phyloP scores from a whole-genome alignment of 805 yeast genomes.

The Starmera pachycereana region DNA sequence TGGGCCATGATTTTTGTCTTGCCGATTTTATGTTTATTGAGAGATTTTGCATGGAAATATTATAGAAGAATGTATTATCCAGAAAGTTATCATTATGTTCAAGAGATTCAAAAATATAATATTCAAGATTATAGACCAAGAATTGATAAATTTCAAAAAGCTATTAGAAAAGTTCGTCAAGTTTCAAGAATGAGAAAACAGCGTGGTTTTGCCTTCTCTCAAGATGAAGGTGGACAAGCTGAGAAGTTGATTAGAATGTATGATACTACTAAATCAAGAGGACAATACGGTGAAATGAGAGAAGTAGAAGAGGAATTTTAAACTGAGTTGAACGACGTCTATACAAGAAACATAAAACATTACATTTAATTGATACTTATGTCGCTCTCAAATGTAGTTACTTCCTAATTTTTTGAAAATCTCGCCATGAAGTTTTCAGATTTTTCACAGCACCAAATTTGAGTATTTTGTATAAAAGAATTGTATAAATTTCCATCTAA shows the following conservation, averaged over 20 bases:
- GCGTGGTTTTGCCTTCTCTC: conserved; percentile 97
- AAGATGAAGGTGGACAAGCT: conserved; percentile 81
- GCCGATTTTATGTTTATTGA: conserved; percentile 64
- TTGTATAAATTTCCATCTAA: too few relatives aligned
- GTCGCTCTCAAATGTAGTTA: too few relatives aligned
- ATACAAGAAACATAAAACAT: too few relatives aligned
- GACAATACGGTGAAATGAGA: conserved; percentile 55
- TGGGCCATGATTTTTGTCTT: conserved; percentile 78
- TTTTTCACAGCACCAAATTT: too few relatives aligned
- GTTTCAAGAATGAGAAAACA: conserved; percentile 97
- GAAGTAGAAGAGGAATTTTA: conserved; percentile 24
- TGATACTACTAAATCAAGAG: conserved; percentile 83
- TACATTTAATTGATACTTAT: too few relatives aligned
- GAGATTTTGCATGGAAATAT: conserved; percentile 93
- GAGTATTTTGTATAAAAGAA: too few relatives aligned
- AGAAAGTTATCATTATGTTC: conserved; percentile 88
- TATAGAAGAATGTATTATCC: conserved; percentile 88
- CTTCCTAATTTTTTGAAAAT: too few relatives aligned
- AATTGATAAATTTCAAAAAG: conserved; percentile 92
- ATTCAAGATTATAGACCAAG: conserved; percentile 93
- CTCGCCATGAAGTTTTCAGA: too few relatives aligned
- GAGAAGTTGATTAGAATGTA: conserved; percentile 86
- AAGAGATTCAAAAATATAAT: conserved; percentile 92
- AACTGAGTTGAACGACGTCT: neutral
- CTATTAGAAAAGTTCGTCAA: conserved; percentile 94